Base-by-base conservation (phyloP, 345 rosid species). In the Durio zibethinus region DNA sequence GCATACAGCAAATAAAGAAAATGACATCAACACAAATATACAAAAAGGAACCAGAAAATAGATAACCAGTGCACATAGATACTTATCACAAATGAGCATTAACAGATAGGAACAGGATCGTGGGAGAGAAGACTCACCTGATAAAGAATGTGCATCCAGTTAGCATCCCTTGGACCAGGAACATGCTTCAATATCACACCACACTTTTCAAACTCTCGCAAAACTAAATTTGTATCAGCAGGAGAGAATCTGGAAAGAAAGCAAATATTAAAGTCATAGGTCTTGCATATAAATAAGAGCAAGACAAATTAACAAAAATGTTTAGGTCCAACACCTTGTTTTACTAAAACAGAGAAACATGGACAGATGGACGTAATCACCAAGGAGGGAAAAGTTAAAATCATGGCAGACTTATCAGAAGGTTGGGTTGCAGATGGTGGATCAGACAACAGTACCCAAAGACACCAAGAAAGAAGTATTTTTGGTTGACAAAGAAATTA, bases 81-180 rank as follows among this genome's bases (percentile, higher is more conserved):
- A 43, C 66, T 27, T 16, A 73, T 45, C 11, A 38, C 38, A 56
- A 38, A 50, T 70, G 53, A 61, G 10, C 47, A 79, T 1, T 29
- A 60, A 59, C 20, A 21, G 8, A 69, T 47, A 33, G 36, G 53
- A 64, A 27, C 36, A 9, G 31, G 52, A 61, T 4, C 8, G 42
- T 0, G 21, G 53, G 33, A 75, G 57, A 82, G 68, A 77, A 77
- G 74, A 79, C 65, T 74, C 79, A 95, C 99, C 98, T 84, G 92
- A 83, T 91, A 96, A 10, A 92, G 94, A 78, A 96, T 91, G 87
- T 93, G 91, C 92, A 93, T 92, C 98, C 98, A 93, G 90, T 96
- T 96, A 57, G 99, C 97, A 77, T 91, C 90, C 80, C 95, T 88
- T 73, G 97, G 98, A 67, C 99, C 99, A 57, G 95, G 93, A 84